Conservation (phyloP, 2,329 filamentous ascomycete species). For the Sarocladium strictum region DNA sequence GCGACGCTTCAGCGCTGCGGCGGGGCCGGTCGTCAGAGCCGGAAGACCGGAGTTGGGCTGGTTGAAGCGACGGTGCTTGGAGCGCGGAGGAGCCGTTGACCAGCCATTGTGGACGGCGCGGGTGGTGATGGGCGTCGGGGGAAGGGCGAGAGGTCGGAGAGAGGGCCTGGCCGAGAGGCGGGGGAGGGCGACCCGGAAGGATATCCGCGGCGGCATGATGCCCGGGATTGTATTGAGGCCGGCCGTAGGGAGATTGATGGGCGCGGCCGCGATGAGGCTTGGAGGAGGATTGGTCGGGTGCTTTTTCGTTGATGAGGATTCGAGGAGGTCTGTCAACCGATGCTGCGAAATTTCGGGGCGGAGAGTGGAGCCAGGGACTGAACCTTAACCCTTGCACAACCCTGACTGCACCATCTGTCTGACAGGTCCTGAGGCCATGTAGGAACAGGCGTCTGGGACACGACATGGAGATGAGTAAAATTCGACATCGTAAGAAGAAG, state of each 20-base stretch:
- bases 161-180: constrained; percentile 26
- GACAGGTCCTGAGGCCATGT: no score
- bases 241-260: constrained; percentile 14
- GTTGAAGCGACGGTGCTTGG: constrained; percentile 56
- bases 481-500: no score
- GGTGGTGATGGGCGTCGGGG: constrained; percentile 30
- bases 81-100: constrained; percentile 47
- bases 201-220: constrained; percentile 33
- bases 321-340: background rate
- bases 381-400: constrained; percentile 2
- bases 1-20: constrained; percentile 54
- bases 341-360: constrained; percentile 8
- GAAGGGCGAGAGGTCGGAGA: constrained; percentile 35
- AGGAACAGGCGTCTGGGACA: no score
- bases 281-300: background rate
- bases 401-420: background rate
- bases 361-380: background rate
- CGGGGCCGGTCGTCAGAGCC: constrained; percentile 49
- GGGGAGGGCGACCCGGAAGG: constrained; percentile 32
- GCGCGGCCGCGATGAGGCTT: constrained; percentile 12
- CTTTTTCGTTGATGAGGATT: background rate
- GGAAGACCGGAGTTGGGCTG: constrained; percentile 51
- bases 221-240: constrained; percentile 12
- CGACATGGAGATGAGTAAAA: no score
- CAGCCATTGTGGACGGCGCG: constrained; percentile 55